phyloP scores from a whole-genome alignment of 345 rosid species.

The Turritis glabra region DNA sequence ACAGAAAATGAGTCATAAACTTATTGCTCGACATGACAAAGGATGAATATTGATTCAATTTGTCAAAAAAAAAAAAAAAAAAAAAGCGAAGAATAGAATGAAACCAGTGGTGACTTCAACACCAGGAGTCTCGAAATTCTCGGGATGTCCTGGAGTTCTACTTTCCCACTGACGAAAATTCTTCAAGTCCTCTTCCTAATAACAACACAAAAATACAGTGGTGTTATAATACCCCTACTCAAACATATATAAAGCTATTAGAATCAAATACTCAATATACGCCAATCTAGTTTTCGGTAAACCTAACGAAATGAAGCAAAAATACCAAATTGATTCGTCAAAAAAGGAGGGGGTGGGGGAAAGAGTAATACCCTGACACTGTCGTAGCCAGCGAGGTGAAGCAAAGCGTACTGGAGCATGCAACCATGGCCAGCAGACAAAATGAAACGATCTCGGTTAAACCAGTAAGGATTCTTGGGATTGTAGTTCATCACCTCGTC shows the following conservation, averaged over 20 bases:
- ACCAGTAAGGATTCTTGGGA: slow-evolving; percentile 98
- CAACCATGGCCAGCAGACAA: slow-evolving; percentile 97
- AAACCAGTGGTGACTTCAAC: slow-evolving; percentile 97
- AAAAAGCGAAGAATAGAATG: slow-evolving; percentile 1
- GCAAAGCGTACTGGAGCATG: slow-evolving; percentile 90
- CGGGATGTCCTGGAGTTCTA: slow-evolving; percentile 96
- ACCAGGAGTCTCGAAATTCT: slow-evolving; percentile 98
- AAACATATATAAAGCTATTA: background rate
- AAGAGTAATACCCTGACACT: slow-evolving; percentile 80
- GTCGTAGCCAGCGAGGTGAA: slow-evolving; percentile 97
- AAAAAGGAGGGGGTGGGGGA: no score
- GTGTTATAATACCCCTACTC: no score
- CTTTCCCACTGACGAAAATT: slow-evolving; percentile 94
- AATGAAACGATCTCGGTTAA: slow-evolving; percentile 96
- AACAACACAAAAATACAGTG: no score
- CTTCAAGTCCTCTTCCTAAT: slow-evolving; percentile 89
- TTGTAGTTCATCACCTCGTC: slow-evolving; percentile 94
- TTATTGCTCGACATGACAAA: background rate
- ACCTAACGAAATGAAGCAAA: no score
- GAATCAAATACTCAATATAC: no score
- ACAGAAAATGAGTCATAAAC: background rate
- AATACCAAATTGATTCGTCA: background rate
- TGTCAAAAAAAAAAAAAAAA: no score
- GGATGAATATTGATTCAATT: background rate
- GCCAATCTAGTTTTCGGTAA: no score